These are phyloP conservation scores for Obba rivulosa DNA, from an alignment of 768 basidiomycete species.

Conservation along the genomic window DNA sequence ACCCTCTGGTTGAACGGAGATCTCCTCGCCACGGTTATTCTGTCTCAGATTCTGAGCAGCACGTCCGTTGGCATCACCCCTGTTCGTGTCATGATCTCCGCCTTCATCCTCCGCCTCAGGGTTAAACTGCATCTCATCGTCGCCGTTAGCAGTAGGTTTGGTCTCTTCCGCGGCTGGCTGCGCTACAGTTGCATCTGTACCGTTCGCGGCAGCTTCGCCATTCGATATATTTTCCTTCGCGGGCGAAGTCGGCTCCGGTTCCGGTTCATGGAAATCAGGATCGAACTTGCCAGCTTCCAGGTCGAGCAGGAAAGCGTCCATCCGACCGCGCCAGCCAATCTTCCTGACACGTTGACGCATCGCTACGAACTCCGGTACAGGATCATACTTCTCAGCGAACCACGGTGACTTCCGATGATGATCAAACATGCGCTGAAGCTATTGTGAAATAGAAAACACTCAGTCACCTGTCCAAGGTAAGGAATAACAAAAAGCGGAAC, in stretches of 20 bases:
- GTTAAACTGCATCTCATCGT: constrained; percentile 74
- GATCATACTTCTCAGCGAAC: constrained; percentile 96
- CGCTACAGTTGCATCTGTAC: constrained; percentile 31
- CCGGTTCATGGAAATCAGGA: constrained; percentile 45
- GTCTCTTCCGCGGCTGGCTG: constrained; percentile 39
- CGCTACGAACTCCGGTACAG: constrained; percentile 59
- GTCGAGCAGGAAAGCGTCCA: constrained; percentile 70
- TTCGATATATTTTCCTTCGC: constrained; percentile 48
- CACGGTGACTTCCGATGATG: constrained; percentile 94
- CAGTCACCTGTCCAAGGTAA: constrained; percentile 3
- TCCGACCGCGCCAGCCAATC: constrained; percentile 77
- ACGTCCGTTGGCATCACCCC: constrained; percentile 26
- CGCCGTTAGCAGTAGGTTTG: constrained; percentile 39
- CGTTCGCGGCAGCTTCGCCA: constrained; percentile 29
- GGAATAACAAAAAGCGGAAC: constrained; percentile 1
- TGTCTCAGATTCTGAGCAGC: constrained; percentile 56
- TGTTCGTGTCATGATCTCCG: constrained; percentile 49
- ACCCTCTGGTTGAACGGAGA: constrained; percentile 61
- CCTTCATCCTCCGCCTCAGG: constrained; percentile 69
- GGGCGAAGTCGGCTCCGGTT: constrained; percentile 41
- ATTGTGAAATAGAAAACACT: constrained; percentile 28
- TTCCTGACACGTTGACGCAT: constrained; percentile 76
- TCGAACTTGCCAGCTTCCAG: constrained; percentile 85
- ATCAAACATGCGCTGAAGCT: constrained; percentile 95
- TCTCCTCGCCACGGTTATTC: constrained; percentile 59